phyloP scores from a whole-genome alignment of 176 grass and related monocot species.

The Neostapfia colusana region DNA sequence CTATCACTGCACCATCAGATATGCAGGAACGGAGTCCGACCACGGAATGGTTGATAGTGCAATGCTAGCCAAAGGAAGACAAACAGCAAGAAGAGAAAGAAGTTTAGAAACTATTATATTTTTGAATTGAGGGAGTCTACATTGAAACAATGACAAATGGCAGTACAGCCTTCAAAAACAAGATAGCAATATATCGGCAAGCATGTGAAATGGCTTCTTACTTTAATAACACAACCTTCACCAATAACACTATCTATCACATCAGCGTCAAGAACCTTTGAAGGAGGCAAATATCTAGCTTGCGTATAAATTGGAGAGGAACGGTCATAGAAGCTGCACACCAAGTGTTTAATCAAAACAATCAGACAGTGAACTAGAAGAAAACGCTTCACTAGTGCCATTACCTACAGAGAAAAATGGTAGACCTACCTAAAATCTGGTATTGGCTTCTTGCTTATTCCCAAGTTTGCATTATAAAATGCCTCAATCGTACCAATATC shows the following conservation, averaged over 20 bases:
- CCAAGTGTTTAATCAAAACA: conserved; percentile 37
- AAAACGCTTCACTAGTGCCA: not conserved
- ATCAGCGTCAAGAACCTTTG: conserved; percentile 90
- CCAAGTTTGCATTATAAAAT: conserved; percentile 89
- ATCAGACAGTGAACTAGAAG: conserved; percentile 22
- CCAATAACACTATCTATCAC: conserved; percentile 95
- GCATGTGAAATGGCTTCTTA: conserved; percentile 47
- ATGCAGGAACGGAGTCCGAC: conserved; percentile 92
- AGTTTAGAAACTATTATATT: conserved; percentile 10
- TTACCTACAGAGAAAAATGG: not conserved
- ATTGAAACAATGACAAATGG: not conserved
- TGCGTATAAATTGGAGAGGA: conserved; percentile 93
- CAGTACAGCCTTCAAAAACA: not conserved
- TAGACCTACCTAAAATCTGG: conserved; percentile 85
- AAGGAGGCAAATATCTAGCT: conserved; percentile 84
- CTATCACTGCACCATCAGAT: conserved; percentile 87
- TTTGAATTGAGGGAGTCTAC: conserved; percentile 6
- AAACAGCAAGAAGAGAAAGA: too few relatives aligned
- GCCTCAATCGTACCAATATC: conserved; percentile 93
- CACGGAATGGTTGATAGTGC: conserved; percentile 89
- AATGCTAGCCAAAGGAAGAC: conserved; percentile 53
- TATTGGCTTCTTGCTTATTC: conserved; percentile 89
- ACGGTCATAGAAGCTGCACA: conserved; percentile 86
- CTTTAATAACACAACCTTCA: conserved; percentile 94
- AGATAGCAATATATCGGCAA: not conserved